phyloP scores from a whole-genome alignment of 257 asterid species.

The Henckelia pumila region DNA sequence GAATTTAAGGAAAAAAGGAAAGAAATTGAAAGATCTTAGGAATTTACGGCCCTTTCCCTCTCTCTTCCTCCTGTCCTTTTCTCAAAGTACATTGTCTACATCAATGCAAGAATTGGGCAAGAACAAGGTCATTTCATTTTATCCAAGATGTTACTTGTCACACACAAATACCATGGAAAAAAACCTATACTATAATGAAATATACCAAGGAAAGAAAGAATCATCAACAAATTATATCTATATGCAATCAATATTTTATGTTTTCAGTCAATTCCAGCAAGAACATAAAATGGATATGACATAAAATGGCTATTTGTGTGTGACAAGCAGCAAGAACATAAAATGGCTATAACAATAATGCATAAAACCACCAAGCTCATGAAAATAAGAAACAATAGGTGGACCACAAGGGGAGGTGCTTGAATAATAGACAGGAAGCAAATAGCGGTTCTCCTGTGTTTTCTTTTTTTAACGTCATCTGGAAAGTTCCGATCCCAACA shows the following conservation, averaged over 20 bases:
- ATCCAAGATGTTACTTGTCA: background rate
- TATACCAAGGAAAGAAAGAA: background rate
- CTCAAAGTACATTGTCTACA: background rate
- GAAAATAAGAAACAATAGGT: slow-evolving; percentile 13
- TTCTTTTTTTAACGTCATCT: no score
- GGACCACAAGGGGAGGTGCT: slow-evolving; percentile 20
- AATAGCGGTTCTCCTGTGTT: no score
- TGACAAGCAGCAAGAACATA: background rate
- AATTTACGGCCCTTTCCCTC: background rate
- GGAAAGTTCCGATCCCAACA: no score
- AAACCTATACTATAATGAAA: background rate
- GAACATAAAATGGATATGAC: background rate
- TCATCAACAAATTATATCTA: background rate
- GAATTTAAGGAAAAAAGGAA: background rate
- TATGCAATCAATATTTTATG: no score
- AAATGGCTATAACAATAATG: background rate
- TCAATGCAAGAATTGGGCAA: background rate
- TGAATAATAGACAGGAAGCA: slow-evolving; percentile 13
- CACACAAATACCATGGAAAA: background rate
- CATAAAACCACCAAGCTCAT: slow-evolving; percentile 16
- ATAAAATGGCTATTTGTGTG: no score
- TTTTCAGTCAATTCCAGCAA: background rate
- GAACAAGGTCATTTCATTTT: background rate
- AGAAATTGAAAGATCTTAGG: background rate
- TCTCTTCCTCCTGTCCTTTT: background rate